Evolutionary conservation across 2,329 filamentous ascomycete genomes (phyloP).

Genomic region (Falciphora oryzae): DNA sequence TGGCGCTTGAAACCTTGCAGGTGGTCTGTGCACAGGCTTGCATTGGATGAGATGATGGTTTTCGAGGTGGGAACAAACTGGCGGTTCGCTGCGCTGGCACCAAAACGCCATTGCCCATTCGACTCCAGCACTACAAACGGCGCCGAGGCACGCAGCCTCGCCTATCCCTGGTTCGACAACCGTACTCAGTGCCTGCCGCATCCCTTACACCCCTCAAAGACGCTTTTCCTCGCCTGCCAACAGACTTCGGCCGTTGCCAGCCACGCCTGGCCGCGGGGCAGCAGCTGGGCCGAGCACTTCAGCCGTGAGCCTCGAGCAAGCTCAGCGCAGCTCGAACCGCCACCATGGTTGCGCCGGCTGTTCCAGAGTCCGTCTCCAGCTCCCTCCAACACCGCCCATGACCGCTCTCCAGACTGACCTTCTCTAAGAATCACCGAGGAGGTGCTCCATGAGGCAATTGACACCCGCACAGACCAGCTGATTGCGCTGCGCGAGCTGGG

Average conservation of each 20-base stretch:
- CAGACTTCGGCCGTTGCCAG: background rate
- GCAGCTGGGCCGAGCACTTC: background rate
- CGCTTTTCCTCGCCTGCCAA: background rate
- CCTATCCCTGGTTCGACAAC: no score
- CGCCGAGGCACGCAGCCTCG: no score
- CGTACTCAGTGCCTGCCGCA: no score
- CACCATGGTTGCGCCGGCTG: conserved; percentile 67
- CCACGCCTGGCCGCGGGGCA: background rate
- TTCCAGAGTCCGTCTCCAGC: conserved; percentile 59
- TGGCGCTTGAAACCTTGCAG: background rate
- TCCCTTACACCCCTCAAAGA: background rate
- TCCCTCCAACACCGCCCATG: background rate
- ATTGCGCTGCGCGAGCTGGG: conserved; percentile 84
- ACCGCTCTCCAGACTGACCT: background rate
- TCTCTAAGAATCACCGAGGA: conserved; percentile 79
- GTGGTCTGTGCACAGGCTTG: background rate
- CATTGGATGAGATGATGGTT: background rate
- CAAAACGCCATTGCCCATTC: background rate
- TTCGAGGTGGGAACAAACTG: background rate
- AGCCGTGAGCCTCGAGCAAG: background rate
- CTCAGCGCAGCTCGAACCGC: background rate
- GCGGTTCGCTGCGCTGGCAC: background rate
- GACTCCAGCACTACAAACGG: background rate
- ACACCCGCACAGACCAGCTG: conserved; percentile 86
- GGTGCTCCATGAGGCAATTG: conserved; percentile 83